Percentiles rank a stretch among this genome's conserved stretches.
Evolutionary conservation across 495 filamentous ascomycete species (phyloP).

Genomic region (Penicillium antarcticum): DNA sequence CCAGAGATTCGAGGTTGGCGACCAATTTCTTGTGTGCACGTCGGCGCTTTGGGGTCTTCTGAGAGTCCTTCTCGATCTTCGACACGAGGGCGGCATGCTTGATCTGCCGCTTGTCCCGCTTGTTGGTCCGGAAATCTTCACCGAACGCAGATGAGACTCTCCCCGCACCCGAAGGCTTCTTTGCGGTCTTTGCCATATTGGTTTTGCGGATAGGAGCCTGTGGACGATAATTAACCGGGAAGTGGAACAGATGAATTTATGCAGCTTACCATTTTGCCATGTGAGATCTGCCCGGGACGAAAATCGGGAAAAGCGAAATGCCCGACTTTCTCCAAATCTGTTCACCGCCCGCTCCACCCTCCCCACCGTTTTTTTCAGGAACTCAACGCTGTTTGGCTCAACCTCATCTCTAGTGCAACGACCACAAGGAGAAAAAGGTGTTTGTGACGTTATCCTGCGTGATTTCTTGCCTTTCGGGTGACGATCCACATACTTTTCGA

Average conservation of each 20-base stretch:
- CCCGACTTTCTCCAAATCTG: neutral
- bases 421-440: neutral
- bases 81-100: constrained; percentile 73
- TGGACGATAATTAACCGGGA: constrained; percentile 13
- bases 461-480: neutral
- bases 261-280: constrained; percentile 13
- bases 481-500: neutral
- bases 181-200: constrained; percentile 22
- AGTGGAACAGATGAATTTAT: constrained; percentile 8
- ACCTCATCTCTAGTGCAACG: neutral
- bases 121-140: constrained; percentile 58
- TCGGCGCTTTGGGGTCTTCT: constrained; percentile 54
- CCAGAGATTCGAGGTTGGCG: constrained; percentile 71
- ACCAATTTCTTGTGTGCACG: constrained; percentile 72
- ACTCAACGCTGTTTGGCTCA: constrained; percentile 9
- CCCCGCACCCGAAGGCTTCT: constrained; percentile 17
- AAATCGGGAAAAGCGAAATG: constrained; percentile 6
- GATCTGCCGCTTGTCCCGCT: constrained; percentile 73
- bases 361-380: constrained; percentile 1
- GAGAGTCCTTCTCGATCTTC: constrained; percentile 63
- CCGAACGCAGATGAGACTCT: constrained; percentile 23
- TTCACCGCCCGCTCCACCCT: constrained; percentile 8
- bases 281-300: constrained; percentile 8
- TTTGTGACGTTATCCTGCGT: neutral
- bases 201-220: constrained; percentile 30